These are phyloP conservation scores for Stemphylium beticola DNA, from an alignment of 2,329 filamentous ascomycete species.

Conservation along the genomic window DNA sequence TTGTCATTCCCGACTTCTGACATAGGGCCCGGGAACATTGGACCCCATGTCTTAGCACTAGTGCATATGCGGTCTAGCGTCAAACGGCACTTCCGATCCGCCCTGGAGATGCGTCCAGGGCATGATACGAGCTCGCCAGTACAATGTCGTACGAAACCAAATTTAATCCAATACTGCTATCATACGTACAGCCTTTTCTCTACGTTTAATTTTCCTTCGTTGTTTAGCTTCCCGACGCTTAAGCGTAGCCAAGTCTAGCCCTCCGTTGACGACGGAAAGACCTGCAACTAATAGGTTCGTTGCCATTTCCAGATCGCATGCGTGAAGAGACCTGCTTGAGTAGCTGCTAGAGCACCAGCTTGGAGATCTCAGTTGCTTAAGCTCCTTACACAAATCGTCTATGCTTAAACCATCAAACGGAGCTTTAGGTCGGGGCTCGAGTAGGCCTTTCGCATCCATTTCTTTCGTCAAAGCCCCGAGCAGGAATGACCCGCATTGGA, in stretches of 20 bases:
- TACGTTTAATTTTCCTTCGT: no score
- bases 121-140: no score
- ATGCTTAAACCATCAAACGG: not conserved
- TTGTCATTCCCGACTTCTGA: conserved; percentile 10
- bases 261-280: not conserved
- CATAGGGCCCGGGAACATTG: conserved; percentile 10
- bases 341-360: not conserved
- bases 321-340: not conserved
- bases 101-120: no score
- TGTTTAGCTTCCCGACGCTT: no score
- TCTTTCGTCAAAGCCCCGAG: not conserved
- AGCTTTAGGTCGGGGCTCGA: not conserved
- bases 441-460: not conserved
- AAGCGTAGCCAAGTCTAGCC: not conserved
- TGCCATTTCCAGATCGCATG: not conserved
- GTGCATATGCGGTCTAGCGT: not conserved
- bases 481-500: not conserved
- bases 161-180: no score
- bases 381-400: not conserved
- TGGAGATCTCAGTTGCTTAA: not conserved
- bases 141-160: no score
- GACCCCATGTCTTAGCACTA: conserved; percentile 21
- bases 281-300: not conserved
- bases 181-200: no score
- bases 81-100: not conserved